Conservation (phyloP, 2,329 filamentous ascomycete species). For the Trichoderma cornu-damae region DNA sequence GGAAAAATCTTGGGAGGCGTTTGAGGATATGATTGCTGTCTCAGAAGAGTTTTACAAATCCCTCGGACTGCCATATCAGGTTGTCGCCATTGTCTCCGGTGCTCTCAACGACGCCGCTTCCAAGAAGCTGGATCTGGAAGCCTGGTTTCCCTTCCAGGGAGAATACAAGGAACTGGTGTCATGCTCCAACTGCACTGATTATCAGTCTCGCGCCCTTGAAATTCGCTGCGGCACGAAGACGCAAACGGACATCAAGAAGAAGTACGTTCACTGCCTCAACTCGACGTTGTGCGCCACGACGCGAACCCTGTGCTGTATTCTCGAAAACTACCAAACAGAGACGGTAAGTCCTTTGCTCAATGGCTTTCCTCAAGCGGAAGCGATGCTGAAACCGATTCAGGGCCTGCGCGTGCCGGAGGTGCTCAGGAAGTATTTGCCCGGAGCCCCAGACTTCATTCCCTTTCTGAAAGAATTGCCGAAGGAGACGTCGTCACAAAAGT, state of each 20-base stretch:
- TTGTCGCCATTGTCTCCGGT: slow-evolving; percentile 93
- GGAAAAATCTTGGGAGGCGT: slow-evolving; percentile 86
- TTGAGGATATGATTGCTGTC: slow-evolving; percentile 84
- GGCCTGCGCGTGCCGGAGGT: slow-evolving; percentile 77
- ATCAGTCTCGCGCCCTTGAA: slow-evolving; percentile 89
- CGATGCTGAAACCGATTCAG: slow-evolving; percentile 34
- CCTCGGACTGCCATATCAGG: slow-evolving; percentile 80
- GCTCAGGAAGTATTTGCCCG: slow-evolving; percentile 84
- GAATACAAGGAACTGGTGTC: slow-evolving; percentile 99
- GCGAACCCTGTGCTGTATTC: slow-evolving; percentile 83
- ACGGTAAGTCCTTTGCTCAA: slow-evolving; percentile 49
- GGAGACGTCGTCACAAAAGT: slow-evolving; percentile 43
- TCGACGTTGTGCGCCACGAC: slow-evolving; percentile 87
- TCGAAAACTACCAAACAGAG: slow-evolving; percentile 95
- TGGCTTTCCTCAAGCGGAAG: background rate
- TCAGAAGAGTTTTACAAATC: slow-evolving; percentile 96
- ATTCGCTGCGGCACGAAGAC: slow-evolving; percentile 88
- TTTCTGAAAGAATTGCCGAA: slow-evolving; percentile 83
- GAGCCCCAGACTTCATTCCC: slow-evolving; percentile 81
- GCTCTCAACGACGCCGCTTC: slow-evolving; percentile 71
- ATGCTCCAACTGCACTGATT: slow-evolving; percentile 97
- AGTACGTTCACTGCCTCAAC: slow-evolving; percentile 91
- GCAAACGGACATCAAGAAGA: slow-evolving; percentile 75
- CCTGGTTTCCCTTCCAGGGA: slow-evolving; percentile 92
- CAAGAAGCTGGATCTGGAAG: slow-evolving; percentile 95